Percentiles rank a stretch among this genome's conserved stretches.
These are phyloP conservation scores for Sanguinoderma infundibulare DNA, from an alignment of 1,284 basidiomycete species.

Conservation along the genomic window DNA sequence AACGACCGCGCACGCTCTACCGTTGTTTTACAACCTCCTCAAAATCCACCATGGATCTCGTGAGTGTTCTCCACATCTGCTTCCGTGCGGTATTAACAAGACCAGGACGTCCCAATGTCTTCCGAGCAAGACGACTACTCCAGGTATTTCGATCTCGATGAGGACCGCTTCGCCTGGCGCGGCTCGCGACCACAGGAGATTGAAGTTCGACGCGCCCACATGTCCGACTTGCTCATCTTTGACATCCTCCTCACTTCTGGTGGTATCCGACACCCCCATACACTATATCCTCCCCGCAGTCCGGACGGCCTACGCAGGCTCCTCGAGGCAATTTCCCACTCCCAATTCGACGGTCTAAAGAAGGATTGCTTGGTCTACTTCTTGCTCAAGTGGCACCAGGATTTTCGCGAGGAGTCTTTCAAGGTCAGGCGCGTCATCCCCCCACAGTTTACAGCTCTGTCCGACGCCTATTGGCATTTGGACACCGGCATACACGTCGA, in stretches of 20 bases:
- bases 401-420: slow-evolving; percentile 62
- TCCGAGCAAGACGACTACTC: slow-evolving; percentile 25
- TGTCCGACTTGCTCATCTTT: slow-evolving; percentile 71
- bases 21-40: background rate
- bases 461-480: slow-evolving; percentile 81
- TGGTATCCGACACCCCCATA: slow-evolving; percentile 57
- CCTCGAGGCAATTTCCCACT: slow-evolving; percentile 61
- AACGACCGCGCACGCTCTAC: background rate
- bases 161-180: slow-evolving; percentile 55
- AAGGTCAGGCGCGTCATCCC: slow-evolving; percentile 61
- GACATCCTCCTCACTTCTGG: slow-evolving; percentile 73
- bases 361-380: slow-evolving; percentile 79
- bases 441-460: slow-evolving; percentile 70
- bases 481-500: slow-evolving; percentile 66
- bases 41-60: slow-evolving; percentile 15
- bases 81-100: background rate
- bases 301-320: slow-evolving; percentile 54
- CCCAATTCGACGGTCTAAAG: slow-evolving; percentile 73
- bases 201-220: slow-evolving; percentile 59
- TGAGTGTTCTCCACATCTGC: background rate
- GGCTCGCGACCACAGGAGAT: slow-evolving; percentile 54
- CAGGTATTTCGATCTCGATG: slow-evolving; percentile 49
- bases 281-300: slow-evolving; percentile 72
- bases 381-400: slow-evolving; percentile 74
- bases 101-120: slow-evolving; percentile 20